Conservation (phyloP, 495 filamentous ascomycete species). For the Hypoxylon fuscum region DNA sequence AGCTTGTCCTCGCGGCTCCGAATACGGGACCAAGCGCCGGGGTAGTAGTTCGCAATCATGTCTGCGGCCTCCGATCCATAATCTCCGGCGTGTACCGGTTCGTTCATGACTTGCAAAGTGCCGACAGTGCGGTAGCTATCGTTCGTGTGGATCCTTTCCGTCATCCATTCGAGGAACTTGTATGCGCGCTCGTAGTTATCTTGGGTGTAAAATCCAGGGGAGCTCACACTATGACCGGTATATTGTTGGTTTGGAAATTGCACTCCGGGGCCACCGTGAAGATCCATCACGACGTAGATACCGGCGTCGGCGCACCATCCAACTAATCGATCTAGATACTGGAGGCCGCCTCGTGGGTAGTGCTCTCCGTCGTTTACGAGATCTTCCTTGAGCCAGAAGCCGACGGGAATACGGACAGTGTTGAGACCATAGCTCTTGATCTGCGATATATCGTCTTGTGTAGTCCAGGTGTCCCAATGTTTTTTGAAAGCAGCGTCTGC, state of each 20-base stretch:
- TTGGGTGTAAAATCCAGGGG: constrained; percentile 63
- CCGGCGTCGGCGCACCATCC: constrained; percentile 64
- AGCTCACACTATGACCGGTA: constrained; percentile 62
- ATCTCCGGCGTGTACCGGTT: constrained; percentile 60
- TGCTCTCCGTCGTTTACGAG: constrained; percentile 65
- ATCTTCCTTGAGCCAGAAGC: constrained; percentile 70
- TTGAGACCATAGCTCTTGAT: constrained; percentile 65
- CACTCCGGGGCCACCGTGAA: constrained; percentile 70
- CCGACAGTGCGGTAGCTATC: constrained; percentile 57
- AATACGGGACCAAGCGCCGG: constrained; percentile 38
- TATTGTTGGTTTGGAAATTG: constrained; percentile 61
- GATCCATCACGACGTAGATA: constrained; percentile 70
- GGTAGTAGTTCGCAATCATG: constrained; percentile 42
- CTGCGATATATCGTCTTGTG: constrained; percentile 60
- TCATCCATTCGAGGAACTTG: constrained; percentile 68
- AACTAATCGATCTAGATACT: constrained; percentile 63
- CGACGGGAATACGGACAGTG: constrained; percentile 68
- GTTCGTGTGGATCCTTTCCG: constrained; percentile 62
- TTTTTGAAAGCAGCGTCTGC: constrained; percentile 63
- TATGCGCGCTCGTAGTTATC: constrained; percentile 67
- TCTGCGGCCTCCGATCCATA: constrained; percentile 46
- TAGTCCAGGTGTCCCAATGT: constrained; percentile 70
- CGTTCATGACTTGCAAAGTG: constrained; percentile 68
- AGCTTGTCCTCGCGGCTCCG: constrained; percentile 35
- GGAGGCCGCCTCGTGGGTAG: constrained; percentile 60